A percentile compares a stretch with the other conserved stretches of the same genome.
These are phyloP conservation scores for Coemansia sp. DNA, from an alignment of 192 early-diverging fungal species.

Conservation along the genomic window DNA sequence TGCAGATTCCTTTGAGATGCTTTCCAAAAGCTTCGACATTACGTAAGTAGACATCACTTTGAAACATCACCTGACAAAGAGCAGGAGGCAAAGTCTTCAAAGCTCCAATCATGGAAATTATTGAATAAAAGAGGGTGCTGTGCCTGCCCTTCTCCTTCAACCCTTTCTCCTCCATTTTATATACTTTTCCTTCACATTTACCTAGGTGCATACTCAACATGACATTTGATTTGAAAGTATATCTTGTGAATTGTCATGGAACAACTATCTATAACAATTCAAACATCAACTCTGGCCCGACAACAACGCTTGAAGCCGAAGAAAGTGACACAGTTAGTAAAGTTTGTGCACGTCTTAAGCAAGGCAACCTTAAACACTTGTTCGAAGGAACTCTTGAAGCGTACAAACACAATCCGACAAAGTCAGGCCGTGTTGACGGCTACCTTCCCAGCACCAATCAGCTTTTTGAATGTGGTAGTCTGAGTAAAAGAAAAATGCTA, in stretches of 20 bases:
- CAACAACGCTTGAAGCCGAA: neutral
- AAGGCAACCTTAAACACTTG: neutral
- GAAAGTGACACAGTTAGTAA: neutral
- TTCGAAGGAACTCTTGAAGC: neutral
- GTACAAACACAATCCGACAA: neutral
- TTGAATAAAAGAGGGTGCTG: neutral
- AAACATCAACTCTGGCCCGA: neutral
- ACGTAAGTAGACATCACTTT: no score
- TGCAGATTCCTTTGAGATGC: no score
- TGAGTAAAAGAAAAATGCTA: neutral
- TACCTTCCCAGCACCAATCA: neutral
- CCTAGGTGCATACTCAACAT: neutral
- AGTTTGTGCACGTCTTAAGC: neutral
- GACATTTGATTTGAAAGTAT: neutral
- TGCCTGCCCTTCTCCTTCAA: neutral
- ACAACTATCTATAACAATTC: neutral
- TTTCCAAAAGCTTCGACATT: no score
- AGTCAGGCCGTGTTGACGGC: neutral
- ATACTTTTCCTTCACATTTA: neutral
- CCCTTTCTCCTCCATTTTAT: neutral
- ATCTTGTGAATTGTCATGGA: neutral
- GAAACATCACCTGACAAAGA: no score
- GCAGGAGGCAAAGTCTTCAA: no score
- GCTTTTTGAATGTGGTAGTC: neutral
- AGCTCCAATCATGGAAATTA: no score